Evolutionary conservation across 2,329 filamentous ascomycete species (phyloP), one percentile per base, ranked within the genome.

Genomic region (Neofusicoccum sp.): DNA sequence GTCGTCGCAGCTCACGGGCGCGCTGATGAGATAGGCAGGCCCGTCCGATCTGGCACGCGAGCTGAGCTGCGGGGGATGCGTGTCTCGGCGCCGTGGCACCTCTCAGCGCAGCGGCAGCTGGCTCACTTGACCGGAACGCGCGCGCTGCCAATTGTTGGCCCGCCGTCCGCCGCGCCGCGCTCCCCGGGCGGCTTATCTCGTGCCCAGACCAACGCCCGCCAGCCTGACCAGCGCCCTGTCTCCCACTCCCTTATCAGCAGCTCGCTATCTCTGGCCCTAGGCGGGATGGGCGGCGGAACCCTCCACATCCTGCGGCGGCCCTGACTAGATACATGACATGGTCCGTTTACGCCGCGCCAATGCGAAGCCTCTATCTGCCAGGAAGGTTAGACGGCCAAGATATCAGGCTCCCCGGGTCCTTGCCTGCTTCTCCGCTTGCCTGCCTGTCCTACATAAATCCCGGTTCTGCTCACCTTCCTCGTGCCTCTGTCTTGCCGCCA

Each of bases 181-280:
- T 9, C 16, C 50, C 22, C 22, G 22, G 22, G 22, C 34, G 34
- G 52, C 52, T 56, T 56, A 56, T 56, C 37, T 56, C 37, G 9
- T 16, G 49, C 49, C 49, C 29, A 54, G 47, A 49, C 47, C 47
- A 49, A 22, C 43, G 43, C 43, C 43, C 43, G 29, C 43, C 7
- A 45, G 16, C 43, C 6, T 6, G 16, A n/a, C 22, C 31, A 31
- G 8, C 2, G 12, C 48, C 22, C 37, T 9, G 3, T 12, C 11
- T 2, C 37, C 41, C 31, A 11, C 36, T 34, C n/a, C 31, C 54
- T 58, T 58, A 58, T 58, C 54, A 58, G 54, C 52, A 50, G 14
- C n/a, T 36, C 31, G n/a, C 50, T 56, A 56, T 56, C 50, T 56
- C 36, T 16, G 34, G 12, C 49, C 49, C 41, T 33, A 16, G 29